Percentiles rank a stretch among this genome's conserved stretches.
Conservation (phyloP, 176 grass and related monocot genomes). For the Alloteropsis semialata region DNA sequence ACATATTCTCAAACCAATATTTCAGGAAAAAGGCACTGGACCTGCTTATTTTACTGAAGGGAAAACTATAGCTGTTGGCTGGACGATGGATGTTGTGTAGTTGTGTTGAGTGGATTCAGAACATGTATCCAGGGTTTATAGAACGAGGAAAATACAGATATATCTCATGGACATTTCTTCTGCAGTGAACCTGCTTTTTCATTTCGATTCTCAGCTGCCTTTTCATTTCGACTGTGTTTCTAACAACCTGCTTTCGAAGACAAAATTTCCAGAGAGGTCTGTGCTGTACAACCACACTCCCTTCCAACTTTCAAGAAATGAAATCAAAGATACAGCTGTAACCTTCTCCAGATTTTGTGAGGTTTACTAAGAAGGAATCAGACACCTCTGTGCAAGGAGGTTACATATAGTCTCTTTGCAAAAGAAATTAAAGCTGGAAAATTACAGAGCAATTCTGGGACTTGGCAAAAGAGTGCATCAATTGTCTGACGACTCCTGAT, state of each 20-base stretch:
- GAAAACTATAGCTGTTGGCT: too few species aligned
- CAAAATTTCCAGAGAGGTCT: not conserved
- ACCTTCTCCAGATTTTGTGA: not conserved
- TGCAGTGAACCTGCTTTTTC: too few species aligned
- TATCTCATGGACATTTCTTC: too few species aligned
- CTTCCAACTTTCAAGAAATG: not conserved
- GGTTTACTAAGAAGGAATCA: slow-evolving; percentile 7
- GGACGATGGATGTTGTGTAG: too few species aligned
- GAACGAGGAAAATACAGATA: too few species aligned
- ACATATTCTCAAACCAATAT: too few species aligned
- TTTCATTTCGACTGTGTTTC: too few species aligned
- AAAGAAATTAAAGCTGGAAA: slow-evolving; percentile 24
- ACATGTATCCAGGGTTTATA: too few species aligned
- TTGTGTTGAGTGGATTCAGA: too few species aligned
- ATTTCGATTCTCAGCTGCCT: too few species aligned
- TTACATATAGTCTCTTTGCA: slow-evolving; percentile 20
- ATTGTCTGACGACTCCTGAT: not conserved
- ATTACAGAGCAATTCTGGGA: slow-evolving; percentile 23
- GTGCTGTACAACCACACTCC: not conserved
- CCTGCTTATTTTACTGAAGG: too few species aligned
- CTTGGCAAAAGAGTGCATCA: not conserved
- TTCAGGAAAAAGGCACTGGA: too few species aligned
- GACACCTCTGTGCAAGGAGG: not conserved
- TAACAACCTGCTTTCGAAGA: not conserved
- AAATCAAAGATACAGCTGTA: slow-evolving; percentile 11